Percentiles rank a stretch among this genome's conserved stretches.
Evolutionary conservation across 352 stramenopile species (phyloP).

Genomic region (Globisporangium radiosum): DNA sequence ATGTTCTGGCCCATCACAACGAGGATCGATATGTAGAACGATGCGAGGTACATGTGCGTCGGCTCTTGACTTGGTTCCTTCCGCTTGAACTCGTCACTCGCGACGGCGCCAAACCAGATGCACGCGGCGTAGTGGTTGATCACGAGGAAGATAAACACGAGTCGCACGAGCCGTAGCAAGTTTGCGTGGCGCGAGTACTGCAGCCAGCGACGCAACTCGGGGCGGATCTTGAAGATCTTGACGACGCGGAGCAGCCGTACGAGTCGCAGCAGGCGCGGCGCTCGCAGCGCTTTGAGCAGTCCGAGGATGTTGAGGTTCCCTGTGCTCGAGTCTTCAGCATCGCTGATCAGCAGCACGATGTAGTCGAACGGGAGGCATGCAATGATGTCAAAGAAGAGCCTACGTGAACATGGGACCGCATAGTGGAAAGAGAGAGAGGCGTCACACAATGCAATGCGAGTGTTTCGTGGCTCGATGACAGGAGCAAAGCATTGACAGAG

Average conservation of each 20-base stretch:
- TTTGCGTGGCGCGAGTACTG: conserved; percentile 80
- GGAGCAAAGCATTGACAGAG: not conserved
- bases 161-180: conserved; percentile 53
- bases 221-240: conserved; percentile 68
- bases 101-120: conserved; percentile 63
- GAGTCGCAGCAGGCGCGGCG: conserved; percentile 60
- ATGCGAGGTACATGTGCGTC: conserved; percentile 48
- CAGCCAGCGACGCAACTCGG: conserved; percentile 69
- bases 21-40: conserved; percentile 63
- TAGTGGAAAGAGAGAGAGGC: not conserved
- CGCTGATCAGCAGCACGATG: conserved; percentile 46
- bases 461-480: not conserved
- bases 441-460: not conserved
- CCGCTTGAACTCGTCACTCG: conserved; percentile 41
- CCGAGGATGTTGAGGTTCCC: conserved; percentile 58
- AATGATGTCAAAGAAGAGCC: conserved; percentile 73
- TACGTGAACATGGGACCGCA: conserved; percentile 7
- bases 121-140: conserved; percentile 80
- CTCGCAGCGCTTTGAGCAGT: conserved; percentile 60
- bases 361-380: conserved; percentile 74
- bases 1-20: conserved; percentile 81
- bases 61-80: conserved; percentile 22
- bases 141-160: conserved; percentile 62
- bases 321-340: conserved; percentile 18
- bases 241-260: conserved; percentile 57